phyloP scores from a whole-genome alignment of 2,329 filamentous ascomycete genomes.

The Aspergillus pseudoglaucus region DNA sequence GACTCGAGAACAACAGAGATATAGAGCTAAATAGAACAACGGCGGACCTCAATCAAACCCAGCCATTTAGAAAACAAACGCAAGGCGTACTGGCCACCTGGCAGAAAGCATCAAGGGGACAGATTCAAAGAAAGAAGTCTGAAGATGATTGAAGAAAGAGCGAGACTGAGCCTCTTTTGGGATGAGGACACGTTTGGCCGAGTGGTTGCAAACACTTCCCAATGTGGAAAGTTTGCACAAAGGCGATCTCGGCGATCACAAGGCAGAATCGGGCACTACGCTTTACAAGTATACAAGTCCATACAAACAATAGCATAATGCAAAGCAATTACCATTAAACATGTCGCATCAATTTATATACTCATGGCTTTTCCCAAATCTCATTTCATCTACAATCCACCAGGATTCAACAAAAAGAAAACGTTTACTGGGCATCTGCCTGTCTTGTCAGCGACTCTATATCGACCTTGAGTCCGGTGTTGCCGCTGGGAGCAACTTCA shows the following conservation, averaged over 20 bases:
- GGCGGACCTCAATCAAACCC: constrained; percentile 6
- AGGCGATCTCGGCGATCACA: background rate
- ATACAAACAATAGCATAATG: no score
- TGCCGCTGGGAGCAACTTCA: constrained; percentile 16
- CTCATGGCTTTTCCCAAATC: background rate
- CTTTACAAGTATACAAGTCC: background rate
- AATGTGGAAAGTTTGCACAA: constrained; percentile 11
- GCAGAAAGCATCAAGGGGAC: constrained; percentile 17
- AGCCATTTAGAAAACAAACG: constrained; percentile 23
- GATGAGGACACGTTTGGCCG: constrained; percentile 20
- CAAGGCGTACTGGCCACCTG: constrained; percentile 26
- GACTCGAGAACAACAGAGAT: constrained; percentile 4
- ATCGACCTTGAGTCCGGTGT: constrained; percentile 27
- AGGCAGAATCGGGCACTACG: background rate
- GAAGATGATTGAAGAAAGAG: constrained; percentile 5
- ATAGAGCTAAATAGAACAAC: background rate
- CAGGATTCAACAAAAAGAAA: background rate
- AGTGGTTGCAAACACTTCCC: constrained; percentile 9
- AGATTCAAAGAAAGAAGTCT: constrained; percentile 3
- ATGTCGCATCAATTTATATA: background rate
- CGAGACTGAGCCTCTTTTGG: constrained; percentile 4
- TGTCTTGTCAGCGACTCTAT: constrained; percentile 32
- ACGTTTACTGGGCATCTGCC: constrained; percentile 25
- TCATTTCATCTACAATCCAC: background rate
- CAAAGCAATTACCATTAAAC: no score